Conservation (phyloP, 345 rosid genomes). For the Lepidium aucheri region DNA sequence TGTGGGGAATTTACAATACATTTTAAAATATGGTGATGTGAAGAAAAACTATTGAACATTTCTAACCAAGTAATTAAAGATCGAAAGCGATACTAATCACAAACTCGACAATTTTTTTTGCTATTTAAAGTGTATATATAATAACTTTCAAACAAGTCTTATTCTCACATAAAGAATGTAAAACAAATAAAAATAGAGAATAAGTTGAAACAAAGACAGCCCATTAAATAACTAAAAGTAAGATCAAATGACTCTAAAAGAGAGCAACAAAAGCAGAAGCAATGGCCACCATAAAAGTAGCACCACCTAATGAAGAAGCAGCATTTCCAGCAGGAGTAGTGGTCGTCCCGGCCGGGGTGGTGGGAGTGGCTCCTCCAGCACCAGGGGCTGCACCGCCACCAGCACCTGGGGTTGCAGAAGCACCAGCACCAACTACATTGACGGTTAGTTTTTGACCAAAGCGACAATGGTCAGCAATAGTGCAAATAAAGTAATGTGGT, state of each 20-base stretch:
- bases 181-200: neutral
- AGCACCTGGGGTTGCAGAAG: neutral
- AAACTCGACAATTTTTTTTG: too few species aligned
- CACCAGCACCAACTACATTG: slow-evolving; percentile 27
- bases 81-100: too few species aligned
- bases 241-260: slow-evolving; percentile 2
- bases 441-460: slow-evolving; percentile 43
- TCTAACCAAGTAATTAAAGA: too few species aligned
- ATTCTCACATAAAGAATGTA: neutral
- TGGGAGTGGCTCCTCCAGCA: neutral
- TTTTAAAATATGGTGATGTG: too few species aligned
- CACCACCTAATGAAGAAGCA: slow-evolving; percentile 17
- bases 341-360: slow-evolving; percentile 16
- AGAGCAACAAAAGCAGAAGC: slow-evolving; percentile 23
- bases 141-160: neutral
- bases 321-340: slow-evolving; percentile 14
- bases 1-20: too few species aligned
- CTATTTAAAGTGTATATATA: neutral
- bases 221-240: neutral
- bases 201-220: slow-evolving; percentile 1
- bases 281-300: slow-evolving; percentile 7
- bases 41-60: too few species aligned
- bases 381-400: slow-evolving; percentile 15
- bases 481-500: slow-evolving; percentile 40
- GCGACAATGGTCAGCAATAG: slow-evolving; percentile 34